These are phyloP conservation scores for Termitomyces heimii DNA, from an alignment of 768 basidiomycete species.

Conservation along the genomic window DNA sequence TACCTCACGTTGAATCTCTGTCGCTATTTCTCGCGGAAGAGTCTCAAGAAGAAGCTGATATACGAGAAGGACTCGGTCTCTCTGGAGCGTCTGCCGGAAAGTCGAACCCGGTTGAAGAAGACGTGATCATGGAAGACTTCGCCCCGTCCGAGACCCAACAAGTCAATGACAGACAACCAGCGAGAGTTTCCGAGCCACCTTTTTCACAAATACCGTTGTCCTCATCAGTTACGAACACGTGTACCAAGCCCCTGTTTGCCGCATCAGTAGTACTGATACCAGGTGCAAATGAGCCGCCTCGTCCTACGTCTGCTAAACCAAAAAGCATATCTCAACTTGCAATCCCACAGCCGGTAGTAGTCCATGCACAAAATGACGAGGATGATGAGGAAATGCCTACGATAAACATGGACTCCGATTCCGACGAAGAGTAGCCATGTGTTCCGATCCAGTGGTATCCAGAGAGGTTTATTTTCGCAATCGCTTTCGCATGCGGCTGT, in stretches of 20 bases:
- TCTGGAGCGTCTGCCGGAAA: conserved; percentile 10
- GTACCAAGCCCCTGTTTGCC: neutral
- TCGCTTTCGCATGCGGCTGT: conserved; percentile 28
- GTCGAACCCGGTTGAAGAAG: conserved; percentile 13
- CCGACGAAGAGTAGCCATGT: conserved; percentile 43
- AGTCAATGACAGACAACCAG: neutral
- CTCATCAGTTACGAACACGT: neutral
- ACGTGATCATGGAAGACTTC: conserved; percentile 21
- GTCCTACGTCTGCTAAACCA: neutral
- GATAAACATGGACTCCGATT: conserved; percentile 78
- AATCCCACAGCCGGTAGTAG: neutral
- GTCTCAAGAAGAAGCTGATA: conserved; percentile 51
- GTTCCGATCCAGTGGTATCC: neutral
- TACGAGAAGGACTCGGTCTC: conserved; percentile 36
- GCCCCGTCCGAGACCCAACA: neutral
- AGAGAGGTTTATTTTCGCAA: conserved; percentile 18
- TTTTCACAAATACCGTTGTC: neutral
- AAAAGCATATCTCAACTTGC: neutral
- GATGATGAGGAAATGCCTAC: conserved; percentile 66
- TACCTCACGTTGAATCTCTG: conserved; percentile 58
- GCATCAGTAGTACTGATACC: neutral
- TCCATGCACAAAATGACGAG: conserved; percentile 21
- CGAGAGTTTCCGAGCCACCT: neutral
- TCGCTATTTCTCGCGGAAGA: conserved; percentile 61
- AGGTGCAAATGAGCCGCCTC: neutral